Evolutionary conservation across 371 early-diverging fungal genomes (phyloP), one percentile per base, ranked within the genome.

Genomic region (Mortierella sp.): DNA sequence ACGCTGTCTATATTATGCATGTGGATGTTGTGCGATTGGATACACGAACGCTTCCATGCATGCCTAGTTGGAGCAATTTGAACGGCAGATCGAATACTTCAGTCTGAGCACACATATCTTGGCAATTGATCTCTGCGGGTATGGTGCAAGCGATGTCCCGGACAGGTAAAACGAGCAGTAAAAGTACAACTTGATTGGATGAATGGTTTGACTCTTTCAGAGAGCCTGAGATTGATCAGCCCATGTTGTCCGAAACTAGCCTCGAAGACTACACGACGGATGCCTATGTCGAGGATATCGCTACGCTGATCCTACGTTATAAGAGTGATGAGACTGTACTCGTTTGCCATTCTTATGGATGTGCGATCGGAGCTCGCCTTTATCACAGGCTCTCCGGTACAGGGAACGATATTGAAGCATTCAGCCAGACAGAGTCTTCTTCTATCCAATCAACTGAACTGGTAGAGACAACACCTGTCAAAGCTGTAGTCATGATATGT

Each of bases 281-380:
- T 1, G 84, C 89, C 47, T 77, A 90, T 3, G 87, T 86, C 0
- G 65, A 87, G 1, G 89, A 90, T 66, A 74, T 92, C 3, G 77
- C 75, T 25, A 70, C 81, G 11, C 67, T 92, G 25, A 67, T 91
- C 15, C 84, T 86, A 46, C 81, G 88, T 7, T 90, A 91, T 71
- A 83, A 86, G 58, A 82, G 85, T 58, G 84, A 89, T n/a, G 82
- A 83, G 0, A 88, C 86, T 0, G 88, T 89, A 19, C 85, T 91
- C 47, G 83, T 92, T 51, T 87, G 90, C 2, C 91, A 91, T 68
- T 90, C 92, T 1, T 92, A 90, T 75, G 93, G 93, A 0, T 92
- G 93, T 53, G 81, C 85, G 7, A 74, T 92, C 29, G 90, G 86
- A 6, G 82, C 89, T 0, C 81, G 81, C 62, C 85, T 89, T 14